phyloP scores from a whole-genome alignment of 768 basidiomycete species.

The Pholiota molesta region DNA sequence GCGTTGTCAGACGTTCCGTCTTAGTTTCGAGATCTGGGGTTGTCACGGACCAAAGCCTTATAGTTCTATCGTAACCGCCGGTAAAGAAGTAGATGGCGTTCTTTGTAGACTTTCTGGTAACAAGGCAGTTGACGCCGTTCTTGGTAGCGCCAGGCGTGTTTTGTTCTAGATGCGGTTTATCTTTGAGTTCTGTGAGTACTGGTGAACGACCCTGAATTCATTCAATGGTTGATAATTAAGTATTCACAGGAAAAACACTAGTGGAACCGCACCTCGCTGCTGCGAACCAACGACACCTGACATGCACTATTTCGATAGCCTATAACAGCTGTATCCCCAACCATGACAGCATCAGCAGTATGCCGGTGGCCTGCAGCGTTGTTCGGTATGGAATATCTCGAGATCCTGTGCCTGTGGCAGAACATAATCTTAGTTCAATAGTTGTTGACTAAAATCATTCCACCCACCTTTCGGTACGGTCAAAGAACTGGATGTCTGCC shows the following conservation, averaged over 20 bases:
- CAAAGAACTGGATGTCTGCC: slow-evolving; percentile 46
- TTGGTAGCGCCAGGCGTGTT: slow-evolving; percentile 3
- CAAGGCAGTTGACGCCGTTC: slow-evolving; percentile 42
- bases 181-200: slow-evolving; percentile 31
- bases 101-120: slow-evolving; percentile 31
- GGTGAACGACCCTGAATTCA: slow-evolving; percentile 26
- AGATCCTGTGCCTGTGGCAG: slow-evolving; percentile 35
- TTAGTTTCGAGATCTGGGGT: slow-evolving; percentile 14
- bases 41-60: slow-evolving; percentile 43
- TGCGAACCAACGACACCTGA: slow-evolving; percentile 44
- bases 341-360: slow-evolving; percentile 49
- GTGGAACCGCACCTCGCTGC: slow-evolving; percentile 26
- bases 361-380: slow-evolving; percentile 34
- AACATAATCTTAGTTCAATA: slow-evolving; percentile 1
- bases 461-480: slow-evolving; percentile 30
- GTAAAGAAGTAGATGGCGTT: slow-evolving; percentile 43
- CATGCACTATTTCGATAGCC: slow-evolving; percentile 43
- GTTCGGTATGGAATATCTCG: slow-evolving; percentile 40
- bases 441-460: not conserved
- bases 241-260: not conserved
- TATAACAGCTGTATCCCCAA: slow-evolving; percentile 43
- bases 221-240: not conserved
- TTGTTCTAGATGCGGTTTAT: slow-evolving; percentile 29
- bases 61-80: slow-evolving; percentile 48
- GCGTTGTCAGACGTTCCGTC: slow-evolving; percentile 21